Evolutionary conservation across 176 grass and related monocot genomes (phyloP).

Genomic region (Guadua angustifolia): DNA sequence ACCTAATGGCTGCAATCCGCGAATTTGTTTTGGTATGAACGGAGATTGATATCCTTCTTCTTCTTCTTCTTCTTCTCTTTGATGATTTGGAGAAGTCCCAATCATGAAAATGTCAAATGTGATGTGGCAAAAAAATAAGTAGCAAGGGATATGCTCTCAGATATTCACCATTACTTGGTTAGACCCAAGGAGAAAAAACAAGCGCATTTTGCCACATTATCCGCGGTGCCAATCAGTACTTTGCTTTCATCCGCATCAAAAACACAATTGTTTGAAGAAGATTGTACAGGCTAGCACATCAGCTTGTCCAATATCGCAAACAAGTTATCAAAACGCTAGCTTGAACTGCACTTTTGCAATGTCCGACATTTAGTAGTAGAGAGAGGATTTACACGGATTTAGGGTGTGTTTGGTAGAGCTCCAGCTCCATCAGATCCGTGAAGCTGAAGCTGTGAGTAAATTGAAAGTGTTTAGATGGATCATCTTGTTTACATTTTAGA

Average conservation of each 20-base stretch:
- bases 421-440: too few relatives aligned
- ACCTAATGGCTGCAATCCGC: not conserved
- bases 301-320: not conserved
- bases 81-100: not conserved
- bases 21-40: not conserved
- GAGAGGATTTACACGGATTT: not conserved
- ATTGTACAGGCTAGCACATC: not conserved
- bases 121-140: slow-evolving; percentile 11
- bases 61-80: not conserved
- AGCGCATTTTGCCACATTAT: not conserved
- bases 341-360: not conserved
- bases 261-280: not conserved
- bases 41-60: not conserved
- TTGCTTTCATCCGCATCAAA: slow-evolving; percentile 34
- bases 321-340: not conserved
- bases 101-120: not conserved
- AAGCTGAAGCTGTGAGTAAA: too few relatives aligned
- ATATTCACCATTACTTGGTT: slow-evolving; percentile 39
- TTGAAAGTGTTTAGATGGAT: too few relatives aligned
- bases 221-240: not conserved
- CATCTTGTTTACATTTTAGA: too few relatives aligned
- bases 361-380: not conserved
- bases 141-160: slow-evolving; percentile 42
- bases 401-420: too few relatives aligned
- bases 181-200: slow-evolving; percentile 40